Base-by-base conservation (phyloP, 106 monocot genomes). In the Hemerocallis citrina region DNA sequence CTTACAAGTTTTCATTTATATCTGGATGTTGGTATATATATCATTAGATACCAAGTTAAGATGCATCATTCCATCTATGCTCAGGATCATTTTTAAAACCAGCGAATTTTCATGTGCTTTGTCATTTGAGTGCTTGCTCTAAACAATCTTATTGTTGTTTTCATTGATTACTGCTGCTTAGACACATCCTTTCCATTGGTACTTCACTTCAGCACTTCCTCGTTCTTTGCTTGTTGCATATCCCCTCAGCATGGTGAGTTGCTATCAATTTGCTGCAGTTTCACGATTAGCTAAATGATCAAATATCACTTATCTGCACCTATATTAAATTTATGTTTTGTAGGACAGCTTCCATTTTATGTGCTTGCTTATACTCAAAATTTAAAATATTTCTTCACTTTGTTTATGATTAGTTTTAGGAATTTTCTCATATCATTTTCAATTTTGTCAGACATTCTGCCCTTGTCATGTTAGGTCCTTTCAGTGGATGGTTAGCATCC, bases 151-250 rank as follows among this genome's bases (percentile, higher is more conserved):
- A 38, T 38, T 39, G 52, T 66, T 34, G 59, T 63, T 68, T 32
- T 68, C 74, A 68, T 83, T 84, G 15, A 72, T 37, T 14, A 51
- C 44, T 16, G 37, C 36, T 33, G 56, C 5, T 61, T 55, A 92
- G 93, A 93, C 93, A 69, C 89, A 89, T 67, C 29, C 89, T 22
- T 81, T 82, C 55, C 80, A 93, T 66, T 93, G 89, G 93, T 93
- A 93, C 67, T 93, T 93, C 61, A 89, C 85, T 57, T 93, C 93
- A 63, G 93, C 89, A 35, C 82, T 93, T 67, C 93, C 93, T 13
- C 93, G 93, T 17, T 68, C 89, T 45, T 62, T 89, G 74, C 77
- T 93, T 62, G 66, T 78, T 24, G 85, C 85, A 54, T 93, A 89
- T 77, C 93, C 93, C 59, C 77, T 93, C 40, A 85, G 71, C 65